Conservation (phyloP, 352 stramenopile genomes). For the Hyaloperonospora brassicae region DNA sequence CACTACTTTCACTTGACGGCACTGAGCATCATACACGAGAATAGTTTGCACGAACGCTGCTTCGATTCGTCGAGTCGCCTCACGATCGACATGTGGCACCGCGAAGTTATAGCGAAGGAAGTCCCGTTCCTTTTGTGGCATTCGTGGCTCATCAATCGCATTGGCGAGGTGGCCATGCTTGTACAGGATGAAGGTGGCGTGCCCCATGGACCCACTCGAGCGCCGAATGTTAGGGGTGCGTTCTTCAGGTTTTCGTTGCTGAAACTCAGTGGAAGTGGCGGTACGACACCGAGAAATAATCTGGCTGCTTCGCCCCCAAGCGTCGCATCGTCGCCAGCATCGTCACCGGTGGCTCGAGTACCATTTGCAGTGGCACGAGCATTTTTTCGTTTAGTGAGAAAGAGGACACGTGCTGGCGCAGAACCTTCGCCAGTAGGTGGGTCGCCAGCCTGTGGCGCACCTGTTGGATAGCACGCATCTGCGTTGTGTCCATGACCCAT, state of each 20-base stretch:
- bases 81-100: constrained; percentile 81
- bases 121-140: constrained; percentile 77
- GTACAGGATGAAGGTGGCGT: constrained; percentile 34
- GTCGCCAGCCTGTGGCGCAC: constrained; percentile 4
- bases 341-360: constrained; percentile 29
- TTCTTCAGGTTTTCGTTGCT: constrained; percentile 24
- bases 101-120: constrained; percentile 57
- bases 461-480: constrained; percentile 6
- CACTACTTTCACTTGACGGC: constrained; percentile 85
- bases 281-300: constrained; percentile 11
- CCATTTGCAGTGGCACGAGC: constrained; percentile 55
- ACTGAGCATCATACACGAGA: constrained; percentile 83
- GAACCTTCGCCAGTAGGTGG: constrained; percentile 11
- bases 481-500: not conserved
- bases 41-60: constrained; percentile 68
- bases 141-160: constrained; percentile 78
- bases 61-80: constrained; percentile 77
- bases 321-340: constrained; percentile 17
- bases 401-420: constrained; percentile 24
- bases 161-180: constrained; percentile 46
- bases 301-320: constrained; percentile 17
- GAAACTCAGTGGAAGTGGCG: constrained; percentile 14
- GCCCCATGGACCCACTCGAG: constrained; percentile 2
- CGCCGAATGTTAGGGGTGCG: constrained; percentile 8
- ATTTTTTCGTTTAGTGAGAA: constrained; percentile 59